Evolutionary conservation across 2,329 filamentous ascomycete species (phyloP).

Genomic region (Arthrobotrys iridis): DNA sequence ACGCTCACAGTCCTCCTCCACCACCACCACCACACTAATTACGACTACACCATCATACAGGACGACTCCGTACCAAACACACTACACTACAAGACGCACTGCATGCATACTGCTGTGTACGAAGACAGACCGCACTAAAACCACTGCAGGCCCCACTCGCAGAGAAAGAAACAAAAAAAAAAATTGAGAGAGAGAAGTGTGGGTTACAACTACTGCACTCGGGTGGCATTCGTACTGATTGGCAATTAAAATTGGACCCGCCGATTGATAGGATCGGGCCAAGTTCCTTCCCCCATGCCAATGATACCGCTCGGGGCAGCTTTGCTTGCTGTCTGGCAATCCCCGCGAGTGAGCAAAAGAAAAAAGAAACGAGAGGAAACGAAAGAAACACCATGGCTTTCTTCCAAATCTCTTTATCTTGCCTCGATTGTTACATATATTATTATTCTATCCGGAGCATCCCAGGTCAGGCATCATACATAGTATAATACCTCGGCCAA

Average conservation of each 20-base stretch:
- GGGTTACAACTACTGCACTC: conserved; percentile 30
- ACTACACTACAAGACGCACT: neutral
- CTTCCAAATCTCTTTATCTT: neutral
- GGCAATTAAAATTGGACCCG: conserved; percentile 53
- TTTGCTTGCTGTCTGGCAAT: conserved; percentile 29
- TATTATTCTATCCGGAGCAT: conserved; percentile 5
- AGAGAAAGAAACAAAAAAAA: neutral
- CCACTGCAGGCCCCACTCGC: conserved; percentile 35
- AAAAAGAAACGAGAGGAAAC: conserved; percentile 6
- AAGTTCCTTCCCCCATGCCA: conserved; percentile 17
- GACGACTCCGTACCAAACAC: neutral
- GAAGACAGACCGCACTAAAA: neutral
- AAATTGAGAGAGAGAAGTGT: conserved; percentile 28
- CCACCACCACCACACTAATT: neutral
- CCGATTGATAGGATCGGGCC: conserved; percentile 45
- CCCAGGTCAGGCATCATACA: conserved; percentile 1
- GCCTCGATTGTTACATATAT: neutral
- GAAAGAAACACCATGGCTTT: neutral
- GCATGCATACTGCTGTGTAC: neutral
- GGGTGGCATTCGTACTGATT: conserved; percentile 44
- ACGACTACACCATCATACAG: neutral
- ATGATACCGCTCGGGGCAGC: conserved; percentile 47
- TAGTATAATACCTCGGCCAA: neutral
- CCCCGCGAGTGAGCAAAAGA: conserved; percentile 13
- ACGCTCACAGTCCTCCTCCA: neutral